Base-by-base conservation (phyloP, 495 filamentous ascomycete genomes). In the Choiromyces venosus region DNA sequence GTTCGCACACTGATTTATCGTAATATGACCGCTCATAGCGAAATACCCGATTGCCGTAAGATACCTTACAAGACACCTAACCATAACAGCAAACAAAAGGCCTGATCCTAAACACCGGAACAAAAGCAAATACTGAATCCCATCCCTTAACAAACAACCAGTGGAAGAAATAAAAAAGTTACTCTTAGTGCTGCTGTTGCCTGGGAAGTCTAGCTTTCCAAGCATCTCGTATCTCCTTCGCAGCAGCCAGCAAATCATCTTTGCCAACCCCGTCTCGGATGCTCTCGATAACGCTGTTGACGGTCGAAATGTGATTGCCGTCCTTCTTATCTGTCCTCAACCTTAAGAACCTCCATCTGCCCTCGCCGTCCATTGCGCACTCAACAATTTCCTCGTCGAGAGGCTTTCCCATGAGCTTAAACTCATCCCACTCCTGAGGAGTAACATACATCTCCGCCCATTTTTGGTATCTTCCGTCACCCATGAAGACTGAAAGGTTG, bases 281-380 rank as follows among this genome's bases (percentile, higher is more conserved):
- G 82, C 91, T 93, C 75, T 93, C 88, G 67, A 96, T 85, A 19
- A 97, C 94, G 74, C 89, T 91, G 33, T 90, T 83, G 1, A 96
- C 92, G 0, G 91, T 93, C 37, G 84, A 87, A 52, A 92, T 90
- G 82, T 97, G 93, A 81, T 99, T 99, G 3, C 91, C 93, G 73
- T 97, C 91, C 16, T 85, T 84, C 82, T 99, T 99, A 80, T 99
- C 95, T 71, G 97, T 93, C 12, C 95, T 86, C 76, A 97, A 91
- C 65, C 93, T 87, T 77, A 93, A 89, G 82, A 91, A 93, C 42
- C 92, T 87, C 95, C 95, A 99, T 35, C 88, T 84, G 36, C 85
- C 85, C 71, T 90, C 80, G 29, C 84, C 82, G 78, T 97, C 92
- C 83, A 92, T 89, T 75, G 87, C 90, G 80, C 93, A 97, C 84